Percentiles rank a stretch among this genome's conserved stretches.
Evolutionary conservation across 2,329 filamentous ascomycete species (phyloP).

Genomic region (Cadophora malorum): DNA sequence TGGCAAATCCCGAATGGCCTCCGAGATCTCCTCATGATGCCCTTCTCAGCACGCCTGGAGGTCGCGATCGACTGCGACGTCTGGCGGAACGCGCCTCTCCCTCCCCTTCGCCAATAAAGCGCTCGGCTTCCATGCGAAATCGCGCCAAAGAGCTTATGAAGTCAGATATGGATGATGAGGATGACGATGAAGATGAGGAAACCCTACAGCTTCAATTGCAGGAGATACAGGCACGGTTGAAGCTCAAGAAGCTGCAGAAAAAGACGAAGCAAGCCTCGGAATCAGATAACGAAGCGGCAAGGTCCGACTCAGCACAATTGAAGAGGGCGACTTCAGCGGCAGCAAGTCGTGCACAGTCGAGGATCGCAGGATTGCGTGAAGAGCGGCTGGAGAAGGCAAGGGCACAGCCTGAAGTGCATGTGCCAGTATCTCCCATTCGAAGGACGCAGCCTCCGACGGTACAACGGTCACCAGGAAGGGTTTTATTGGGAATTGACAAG

Average conservation of each 20-base stretch:
- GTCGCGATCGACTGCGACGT: constrained; percentile 76
- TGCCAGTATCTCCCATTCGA: constrained; percentile 77
- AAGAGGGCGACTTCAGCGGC: constrained; percentile 39
- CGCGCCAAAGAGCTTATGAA: constrained; percentile 34
- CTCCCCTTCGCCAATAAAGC: constrained; percentile 69
- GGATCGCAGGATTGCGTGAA: constrained; percentile 37
- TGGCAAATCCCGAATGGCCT: constrained; percentile 60
- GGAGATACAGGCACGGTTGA: constrained; percentile 86
- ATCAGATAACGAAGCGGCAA: constrained; percentile 36
- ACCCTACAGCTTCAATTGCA: constrained; percentile 84
- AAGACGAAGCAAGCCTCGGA: constrained; percentile 50
- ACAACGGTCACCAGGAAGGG: constrained; percentile 77
- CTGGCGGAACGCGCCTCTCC: constrained; percentile 71
- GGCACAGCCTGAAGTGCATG: constrained; percentile 62
- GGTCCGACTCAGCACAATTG: constrained; percentile 28
- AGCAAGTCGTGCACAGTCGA: constrained; percentile 39
- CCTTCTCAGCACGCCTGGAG: constrained; percentile 73
- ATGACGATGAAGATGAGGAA: constrained; percentile 85
- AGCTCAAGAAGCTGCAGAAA: constrained; percentile 84
- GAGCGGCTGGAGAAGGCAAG: constrained; percentile 39
- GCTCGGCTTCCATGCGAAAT: constrained; percentile 38
- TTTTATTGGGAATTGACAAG: constrained; percentile 88
- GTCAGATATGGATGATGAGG: constrained; percentile 55
- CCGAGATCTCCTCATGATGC: constrained; percentile 70
- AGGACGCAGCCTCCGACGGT: constrained; percentile 56